Percentiles rank a stretch among this genome's conserved stretches.
These are phyloP conservation scores for Aspergillus haitiensis DNA, from an alignment of 495 filamentous ascomycete genomes.

Conservation along the genomic window DNA sequence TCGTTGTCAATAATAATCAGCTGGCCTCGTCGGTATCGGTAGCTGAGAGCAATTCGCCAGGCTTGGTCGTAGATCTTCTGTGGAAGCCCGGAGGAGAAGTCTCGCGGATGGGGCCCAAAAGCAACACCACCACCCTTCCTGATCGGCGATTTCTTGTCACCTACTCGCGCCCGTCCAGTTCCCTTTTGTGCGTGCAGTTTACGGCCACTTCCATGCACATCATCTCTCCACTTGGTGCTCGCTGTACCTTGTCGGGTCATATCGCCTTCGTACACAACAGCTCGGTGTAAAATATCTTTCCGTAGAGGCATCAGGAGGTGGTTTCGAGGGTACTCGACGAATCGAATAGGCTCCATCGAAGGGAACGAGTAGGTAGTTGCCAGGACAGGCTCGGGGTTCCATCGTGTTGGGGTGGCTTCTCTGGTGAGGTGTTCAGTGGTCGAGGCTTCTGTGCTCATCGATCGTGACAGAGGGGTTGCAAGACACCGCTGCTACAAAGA, in stretches of 20 bases:
- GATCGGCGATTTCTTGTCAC: conserved; percentile 80
- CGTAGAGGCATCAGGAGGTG: conserved; percentile 85
- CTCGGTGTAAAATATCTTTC: conserved; percentile 89
- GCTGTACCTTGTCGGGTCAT: conserved; percentile 83
- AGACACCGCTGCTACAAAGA: conserved; percentile 51
- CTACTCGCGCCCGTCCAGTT: conserved; percentile 72
- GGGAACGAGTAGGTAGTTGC: conserved; percentile 91
- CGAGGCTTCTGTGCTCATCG: conserved; percentile 75
- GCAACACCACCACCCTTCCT: conserved; percentile 81
- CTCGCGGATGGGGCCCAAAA: conserved; percentile 82
- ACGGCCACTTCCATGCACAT: conserved; percentile 75
- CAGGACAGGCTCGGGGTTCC: conserved; percentile 52
- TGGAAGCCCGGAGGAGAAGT: conserved; percentile 81
- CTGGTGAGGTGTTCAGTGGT: conserved; percentile 41
- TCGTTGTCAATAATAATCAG: conserved; percentile 77
- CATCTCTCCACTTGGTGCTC: conserved; percentile 76
- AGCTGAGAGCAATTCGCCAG: conserved; percentile 91
- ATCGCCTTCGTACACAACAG: conserved; percentile 91
- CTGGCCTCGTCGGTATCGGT: conserved; percentile 83
- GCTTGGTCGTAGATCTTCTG: conserved; percentile 93
- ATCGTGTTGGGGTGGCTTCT: conserved; percentile 33
- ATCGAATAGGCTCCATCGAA: conserved; percentile 76
- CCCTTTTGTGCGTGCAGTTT: conserved; percentile 89
- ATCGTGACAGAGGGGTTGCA: conserved; percentile 50
- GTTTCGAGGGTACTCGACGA: conserved; percentile 74